Base-by-base conservation (phyloP, 1,284 basidiomycete species). In the Megacollybia platyphylla region DNA sequence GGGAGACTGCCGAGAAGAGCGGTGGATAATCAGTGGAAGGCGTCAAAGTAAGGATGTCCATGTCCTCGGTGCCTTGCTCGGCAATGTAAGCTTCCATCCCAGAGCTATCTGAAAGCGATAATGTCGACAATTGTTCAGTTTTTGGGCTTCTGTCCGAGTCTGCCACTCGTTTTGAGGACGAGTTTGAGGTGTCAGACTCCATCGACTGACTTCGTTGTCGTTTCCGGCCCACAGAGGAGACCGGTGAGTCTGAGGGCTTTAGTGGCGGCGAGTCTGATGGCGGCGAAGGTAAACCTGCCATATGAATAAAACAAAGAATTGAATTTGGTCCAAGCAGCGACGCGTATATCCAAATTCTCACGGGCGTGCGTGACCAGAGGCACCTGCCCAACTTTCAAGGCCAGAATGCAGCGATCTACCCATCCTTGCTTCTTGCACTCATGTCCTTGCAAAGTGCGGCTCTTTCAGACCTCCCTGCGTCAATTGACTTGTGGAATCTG, bases 61-160 rank as follows among this genome's bases (percentile, higher is more conserved):
- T 52, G 31, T 63, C 54, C 7, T 57, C 61, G 45, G 75, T 72
- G 35, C 70, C 78, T 55, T 84, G 82, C 18, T 73, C 70, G 30
- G 67, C 67, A 81, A 87, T 86, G 59, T 85, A 84, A 13, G 75
- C 59, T 60, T 86, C 81, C 55, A 81, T 76, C 43, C 73, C 75
- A 47, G 62, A 54, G 54, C 58, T 55, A 59, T 68, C 64, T 49
- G 61, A 49, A 44, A 64, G 53, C 45, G 64, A 60, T 43, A 66
- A 54, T 50, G 61, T 57, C 46, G 62, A 64, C 53, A 67, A 52
- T 51, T 70, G 63, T 57, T 70, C 63, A 43, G 64, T 52, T 46
- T 62, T 62, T 38, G 63, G 62, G 52, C 62, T 66, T 48, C 63
- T 63, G 13, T 56, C 52, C 18, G 57, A 57, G 43, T 71, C 68